Evolutionary conservation across 2,329 filamentous ascomycete species (phyloP).

Genomic region (Penicillium sp.): DNA sequence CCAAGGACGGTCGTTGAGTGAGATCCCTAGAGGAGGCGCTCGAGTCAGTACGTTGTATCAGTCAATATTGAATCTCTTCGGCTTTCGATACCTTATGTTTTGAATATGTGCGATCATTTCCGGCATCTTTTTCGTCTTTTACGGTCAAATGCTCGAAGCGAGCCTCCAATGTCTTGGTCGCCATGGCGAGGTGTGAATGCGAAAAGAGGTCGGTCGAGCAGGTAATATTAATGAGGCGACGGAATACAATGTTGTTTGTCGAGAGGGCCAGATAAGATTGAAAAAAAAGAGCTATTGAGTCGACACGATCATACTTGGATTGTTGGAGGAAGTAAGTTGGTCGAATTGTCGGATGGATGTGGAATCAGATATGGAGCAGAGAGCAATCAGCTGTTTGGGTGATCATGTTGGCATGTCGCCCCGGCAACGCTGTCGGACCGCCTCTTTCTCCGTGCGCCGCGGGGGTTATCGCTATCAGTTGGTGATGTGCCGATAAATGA

Average conservation of each 20-base stretch:
- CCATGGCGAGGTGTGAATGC: constrained; percentile 47
- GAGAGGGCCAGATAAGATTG: neutral
- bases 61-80: no score
- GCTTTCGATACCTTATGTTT: constrained; percentile 64
- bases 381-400: constrained; percentile 17
- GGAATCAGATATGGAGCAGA: constrained; percentile 9
- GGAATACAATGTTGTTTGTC: neutral
- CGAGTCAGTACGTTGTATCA: constrained; percentile 14
- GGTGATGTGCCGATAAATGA: constrained; percentile 7
- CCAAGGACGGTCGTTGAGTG: constrained; percentile 45
- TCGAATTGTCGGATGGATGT: constrained; percentile 3
- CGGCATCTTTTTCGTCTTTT: constrained; percentile 74
- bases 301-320: constrained; percentile 8
- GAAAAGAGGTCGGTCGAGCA: neutral
- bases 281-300: neutral
- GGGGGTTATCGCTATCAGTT: constrained; percentile 24
- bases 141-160: constrained; percentile 87
- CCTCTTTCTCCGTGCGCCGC: constrained; percentile 30
- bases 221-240: neutral
- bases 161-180: constrained; percentile 72
- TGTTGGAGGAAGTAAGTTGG: constrained; percentile 5
- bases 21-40: constrained; percentile 34
- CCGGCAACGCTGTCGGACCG: constrained; percentile 25
- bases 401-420: constrained; percentile 9
- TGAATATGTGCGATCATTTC: constrained; percentile 51